Evolutionary conservation across 2,329 filamentous ascomycete species (phyloP), one percentile per base, ranked within the genome.

Genomic region (Cryphonectria japonica): DNA sequence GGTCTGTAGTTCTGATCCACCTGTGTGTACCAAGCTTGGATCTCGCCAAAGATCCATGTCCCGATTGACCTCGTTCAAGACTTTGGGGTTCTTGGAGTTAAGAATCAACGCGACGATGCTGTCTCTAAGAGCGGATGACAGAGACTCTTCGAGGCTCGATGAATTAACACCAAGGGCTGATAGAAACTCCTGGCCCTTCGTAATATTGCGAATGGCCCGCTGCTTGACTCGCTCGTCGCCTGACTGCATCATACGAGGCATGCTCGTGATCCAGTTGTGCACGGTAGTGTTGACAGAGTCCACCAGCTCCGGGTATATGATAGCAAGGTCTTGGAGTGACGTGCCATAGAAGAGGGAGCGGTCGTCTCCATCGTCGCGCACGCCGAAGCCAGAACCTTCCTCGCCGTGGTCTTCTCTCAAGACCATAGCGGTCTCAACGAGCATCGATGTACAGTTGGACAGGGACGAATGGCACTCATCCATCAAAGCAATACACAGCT

Each of bases 231-330:
- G 85, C 75, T 97, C 94, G 76, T 98, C 94, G 75, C 90, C 92
- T 11, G 90, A 89, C 78, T 95, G 93, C 89, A 98, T 95, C 19
- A 93, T 81, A 22, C 94, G 88, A 6, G 95, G 91, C 26, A 99
- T 86, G 57, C 93, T 91, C 2, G 89, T 88, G 34, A 95, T 87
- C 94, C 95, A 98, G 67, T 90, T 90, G 78, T 95, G 92, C 0
- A 97, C 85, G 0, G 88, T 91, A 39, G 86, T 87, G 75, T 93
- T 89, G 16, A 93, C 80, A 13, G 86, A 79, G 8, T 89, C 86
- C 11, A 83, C 78, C 0, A 92, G 81, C 16, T 84, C 80, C 3
- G 83, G 77, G 73, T 92, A 87, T 16, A 87, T 84, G 37, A 82
- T 83, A 3, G 89, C 80, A 32, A 92, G 79, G 69, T 85, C 82